These are phyloP conservation scores for Phytophthora ramorum DNA, from an alignment of 352 stramenopile genomes.

Conservation along the genomic window DNA sequence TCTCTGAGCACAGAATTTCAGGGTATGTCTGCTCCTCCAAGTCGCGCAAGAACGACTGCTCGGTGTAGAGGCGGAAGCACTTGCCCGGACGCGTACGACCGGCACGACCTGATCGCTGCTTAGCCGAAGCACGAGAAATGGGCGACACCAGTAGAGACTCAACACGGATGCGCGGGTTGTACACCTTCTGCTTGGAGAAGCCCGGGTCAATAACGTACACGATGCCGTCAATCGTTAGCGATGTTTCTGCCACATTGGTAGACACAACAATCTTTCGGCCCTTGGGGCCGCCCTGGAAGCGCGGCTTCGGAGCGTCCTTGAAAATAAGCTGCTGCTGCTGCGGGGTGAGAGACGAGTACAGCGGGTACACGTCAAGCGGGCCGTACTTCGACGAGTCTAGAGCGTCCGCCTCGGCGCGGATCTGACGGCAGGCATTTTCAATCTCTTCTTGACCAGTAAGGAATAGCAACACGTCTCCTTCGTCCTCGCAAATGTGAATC, in stretches of 20 bases:
- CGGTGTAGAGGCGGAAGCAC: conserved; percentile 98
- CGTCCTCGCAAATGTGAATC: conserved; percentile 97
- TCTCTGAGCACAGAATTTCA: conserved; percentile 97
- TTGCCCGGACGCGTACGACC: conserved; percentile 93
- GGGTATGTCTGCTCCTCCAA: conserved; percentile 99
- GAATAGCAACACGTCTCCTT: conserved; percentile 99
- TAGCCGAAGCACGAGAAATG: conserved; percentile 96
- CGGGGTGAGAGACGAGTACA: conserved; percentile 98
- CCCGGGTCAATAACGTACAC: conserved; percentile 99
- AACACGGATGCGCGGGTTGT: conserved; percentile 98
- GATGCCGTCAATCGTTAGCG: conserved; percentile 99
- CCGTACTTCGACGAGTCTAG: conserved; percentile 95
- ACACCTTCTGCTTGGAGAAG: conserved; percentile 99
- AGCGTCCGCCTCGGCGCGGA: conserved; percentile 86
- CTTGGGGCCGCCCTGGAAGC: conserved; percentile 81
- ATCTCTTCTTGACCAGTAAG: conserved; percentile 99
- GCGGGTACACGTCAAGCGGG: conserved; percentile 92
- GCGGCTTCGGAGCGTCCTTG: conserved; percentile 95
- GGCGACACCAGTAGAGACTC: conserved; percentile 98
- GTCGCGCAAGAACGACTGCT: conserved; percentile 97
- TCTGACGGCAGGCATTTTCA: conserved; percentile 95
- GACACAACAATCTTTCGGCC: conserved; percentile 98
- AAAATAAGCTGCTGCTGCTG: conserved; percentile 99
- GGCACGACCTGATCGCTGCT: conserved; percentile 93
- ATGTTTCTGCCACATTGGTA: conserved; percentile 99